Base-by-base conservation (phyloP, 345 rosid species). In the Nephelium lappaceum region DNA sequence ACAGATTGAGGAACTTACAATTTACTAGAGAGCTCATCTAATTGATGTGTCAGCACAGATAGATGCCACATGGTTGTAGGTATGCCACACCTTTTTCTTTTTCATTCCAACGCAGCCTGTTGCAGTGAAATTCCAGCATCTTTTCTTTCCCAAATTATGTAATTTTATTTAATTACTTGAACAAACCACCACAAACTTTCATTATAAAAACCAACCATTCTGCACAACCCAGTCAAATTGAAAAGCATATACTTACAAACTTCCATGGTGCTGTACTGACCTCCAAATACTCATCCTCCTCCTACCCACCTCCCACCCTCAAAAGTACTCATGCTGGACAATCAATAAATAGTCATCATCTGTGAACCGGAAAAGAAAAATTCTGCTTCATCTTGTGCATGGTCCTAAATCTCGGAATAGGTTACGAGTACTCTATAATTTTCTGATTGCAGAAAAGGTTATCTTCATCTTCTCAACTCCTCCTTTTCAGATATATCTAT, bases 51-150 rank as follows among this genome's bases (percentile, higher is more conserved):
- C 75, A 60, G 71, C 57, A 5, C 55, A 16, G 8, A 39, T 23
- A 71, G 24, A 47, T 43, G 74, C 77, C 86, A 84, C 69, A 49
- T 77, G 85, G 81, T 67, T 41, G 60, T 21, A 5, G 72, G 81
- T 71, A 42, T 19, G 81, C 89, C 83, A 75, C 79, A 42, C 66
- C 86, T 87, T 85, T 84, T 83, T 38, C 77, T 51, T 72, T 76
- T 76, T 65, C 58, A 70, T 65, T 80, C 60, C 74, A 67, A 69
- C 55, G 73, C 84, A 77, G 72, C 79, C 61, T 71, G 70, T 3
- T 16, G 67, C 60, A n/a, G 74, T 81, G 55, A 69, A 81, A 77
- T 83, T 84, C 80, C 76, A 67, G 71, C 81, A 80, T 77, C 89
- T 78, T 81, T 70, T 77, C 69, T 78, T 70, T 63, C 42, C 74